Evolutionary conservation across 2,329 filamentous ascomycete species (phyloP).

Genomic region (Cladosporium sp.): DNA sequence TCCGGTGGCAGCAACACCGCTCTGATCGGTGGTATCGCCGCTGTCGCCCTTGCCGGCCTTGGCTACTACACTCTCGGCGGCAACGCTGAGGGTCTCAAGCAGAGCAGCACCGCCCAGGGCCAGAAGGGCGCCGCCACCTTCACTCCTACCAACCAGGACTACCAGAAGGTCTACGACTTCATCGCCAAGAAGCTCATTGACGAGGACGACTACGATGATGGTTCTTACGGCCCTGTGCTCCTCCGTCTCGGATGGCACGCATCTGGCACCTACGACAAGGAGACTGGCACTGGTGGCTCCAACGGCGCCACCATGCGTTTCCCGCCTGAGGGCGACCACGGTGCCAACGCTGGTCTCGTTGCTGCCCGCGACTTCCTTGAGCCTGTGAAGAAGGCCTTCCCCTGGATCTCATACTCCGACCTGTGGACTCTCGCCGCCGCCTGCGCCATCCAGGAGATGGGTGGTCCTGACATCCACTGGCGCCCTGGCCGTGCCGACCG

Average conservation of each 20-base stretch:
- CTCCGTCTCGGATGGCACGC: slow-evolving; percentile 91
- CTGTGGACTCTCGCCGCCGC: slow-evolving; percentile 91
- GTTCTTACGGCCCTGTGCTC: slow-evolving; percentile 89
- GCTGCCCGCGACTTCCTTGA: slow-evolving; percentile 87
- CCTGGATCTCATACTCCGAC: slow-evolving; percentile 95
- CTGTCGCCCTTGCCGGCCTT: slow-evolving; percentile 59
- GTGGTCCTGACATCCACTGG: slow-evolving; percentile 82
- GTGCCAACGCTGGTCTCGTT: slow-evolving; percentile 87
- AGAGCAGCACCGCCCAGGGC: slow-evolving; percentile 41
- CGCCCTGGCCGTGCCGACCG: slow-evolving; percentile 78
- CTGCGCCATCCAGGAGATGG: slow-evolving; percentile 88
- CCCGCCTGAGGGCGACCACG: slow-evolving; percentile 80
- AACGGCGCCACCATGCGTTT: slow-evolving; percentile 98
- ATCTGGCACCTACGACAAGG: slow-evolving; percentile 85
- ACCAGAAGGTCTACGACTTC: slow-evolving; percentile 91
- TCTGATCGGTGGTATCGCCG: slow-evolving; percentile 56
- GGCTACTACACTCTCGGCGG: slow-evolving; percentile 62
- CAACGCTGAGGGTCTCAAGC: slow-evolving; percentile 17
- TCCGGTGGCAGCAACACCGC: slow-evolving; percentile 39
- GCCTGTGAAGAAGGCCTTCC: slow-evolving; percentile 83
- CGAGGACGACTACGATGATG: slow-evolving; percentile 93
- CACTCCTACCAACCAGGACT: slow-evolving; percentile 76
- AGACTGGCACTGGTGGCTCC: slow-evolving; percentile 83
- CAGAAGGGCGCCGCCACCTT: slow-evolving; percentile 48
- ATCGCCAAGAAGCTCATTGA: slow-evolving; percentile 77